These are phyloP conservation scores for Calocera viscosa DNA, from an alignment of 768 basidiomycete genomes.

Conservation along the genomic window DNA sequence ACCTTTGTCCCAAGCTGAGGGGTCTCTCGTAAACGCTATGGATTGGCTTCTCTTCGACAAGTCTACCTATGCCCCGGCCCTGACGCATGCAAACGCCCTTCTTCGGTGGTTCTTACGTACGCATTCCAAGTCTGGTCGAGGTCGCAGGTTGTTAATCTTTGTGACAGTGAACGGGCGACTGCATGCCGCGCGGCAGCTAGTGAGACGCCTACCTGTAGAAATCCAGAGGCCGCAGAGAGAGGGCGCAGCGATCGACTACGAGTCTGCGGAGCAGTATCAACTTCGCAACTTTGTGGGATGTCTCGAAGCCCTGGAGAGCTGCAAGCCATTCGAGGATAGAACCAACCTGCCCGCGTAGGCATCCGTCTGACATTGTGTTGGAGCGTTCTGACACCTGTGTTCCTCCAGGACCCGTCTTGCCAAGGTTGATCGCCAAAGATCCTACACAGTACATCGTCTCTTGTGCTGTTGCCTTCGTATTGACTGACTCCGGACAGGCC, in stretches of 20 bases:
- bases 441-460: background rate
- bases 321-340: background rate
- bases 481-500: background rate
- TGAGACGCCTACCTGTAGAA: slow-evolving; percentile 43
- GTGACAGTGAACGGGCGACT: slow-evolving; percentile 59
- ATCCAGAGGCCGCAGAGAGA: background rate
- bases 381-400: background rate
- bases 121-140: slow-evolving; percentile 19
- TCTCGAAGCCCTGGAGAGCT: background rate
- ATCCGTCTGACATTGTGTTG: background rate
- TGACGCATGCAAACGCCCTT: slow-evolving; percentile 80
- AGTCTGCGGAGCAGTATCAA: background rate
- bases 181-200: slow-evolving; percentile 47
- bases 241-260: background rate
- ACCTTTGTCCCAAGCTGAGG: slow-evolving; percentile 15
- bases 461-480: background rate
- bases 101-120: slow-evolving; percentile 79
- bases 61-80: slow-evolving; percentile 59
- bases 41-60: slow-evolving; percentile 84
- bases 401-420: background rate
- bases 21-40: slow-evolving; percentile 64
- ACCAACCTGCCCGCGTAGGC: background rate
- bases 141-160: background rate
- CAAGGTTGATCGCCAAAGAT: background rate
- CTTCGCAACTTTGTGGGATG: background rate